These are phyloP conservation scores for Aspergillus piperis DNA, from an alignment of 2,329 filamentous ascomycete species.

Conservation along the genomic window DNA sequence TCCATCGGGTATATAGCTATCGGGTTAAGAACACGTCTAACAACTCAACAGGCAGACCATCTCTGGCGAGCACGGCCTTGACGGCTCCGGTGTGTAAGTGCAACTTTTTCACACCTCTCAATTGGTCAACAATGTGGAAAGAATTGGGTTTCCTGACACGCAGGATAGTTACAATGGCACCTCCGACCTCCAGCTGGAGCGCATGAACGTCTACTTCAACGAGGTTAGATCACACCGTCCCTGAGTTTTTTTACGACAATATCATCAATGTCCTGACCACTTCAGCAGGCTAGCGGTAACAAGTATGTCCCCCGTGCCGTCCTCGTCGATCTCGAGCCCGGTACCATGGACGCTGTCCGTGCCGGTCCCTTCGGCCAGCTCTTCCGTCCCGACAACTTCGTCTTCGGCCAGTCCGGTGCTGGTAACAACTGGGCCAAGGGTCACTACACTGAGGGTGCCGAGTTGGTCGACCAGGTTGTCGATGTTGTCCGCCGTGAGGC, in stretches of 20 bases:
- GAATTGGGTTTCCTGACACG: slow-evolving; percentile 26
- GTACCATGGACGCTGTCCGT: slow-evolving; percentile 99
- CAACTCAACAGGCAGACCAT: slow-evolving; percentile 67
- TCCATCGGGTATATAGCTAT: background rate
- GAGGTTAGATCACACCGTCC: slow-evolving; percentile 58
- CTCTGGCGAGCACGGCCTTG: slow-evolving; percentile 91
- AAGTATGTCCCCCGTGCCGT: slow-evolving; percentile 99
- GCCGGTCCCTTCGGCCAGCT: slow-evolving; percentile 97
- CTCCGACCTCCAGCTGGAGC: slow-evolving; percentile 98
- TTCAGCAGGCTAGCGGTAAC: slow-evolving; percentile 67
- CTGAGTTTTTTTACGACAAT: background rate
- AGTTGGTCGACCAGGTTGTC: slow-evolving; percentile 96
- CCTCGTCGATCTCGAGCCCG: slow-evolving; percentile 98
- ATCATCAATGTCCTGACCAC: slow-evolving; percentile 11
- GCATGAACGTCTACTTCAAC: slow-evolving; percentile 99
- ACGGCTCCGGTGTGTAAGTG: slow-evolving; percentile 91
- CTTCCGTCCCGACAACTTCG: slow-evolving; percentile 99
- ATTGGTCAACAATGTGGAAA: slow-evolving; percentile 7
- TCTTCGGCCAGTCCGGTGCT: slow-evolving; percentile 98
- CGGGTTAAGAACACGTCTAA: slow-evolving; percentile 38
- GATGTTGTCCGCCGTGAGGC: slow-evolving; percentile 98
- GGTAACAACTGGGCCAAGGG: slow-evolving; percentile 99
- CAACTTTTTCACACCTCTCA: slow-evolving; percentile 10
- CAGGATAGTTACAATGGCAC: slow-evolving; percentile 84
- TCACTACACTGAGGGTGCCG: slow-evolving; percentile 99